phyloP scores from a whole-genome alignment of 169 alveolate species.

The Amoebophrya sp. region DNA sequence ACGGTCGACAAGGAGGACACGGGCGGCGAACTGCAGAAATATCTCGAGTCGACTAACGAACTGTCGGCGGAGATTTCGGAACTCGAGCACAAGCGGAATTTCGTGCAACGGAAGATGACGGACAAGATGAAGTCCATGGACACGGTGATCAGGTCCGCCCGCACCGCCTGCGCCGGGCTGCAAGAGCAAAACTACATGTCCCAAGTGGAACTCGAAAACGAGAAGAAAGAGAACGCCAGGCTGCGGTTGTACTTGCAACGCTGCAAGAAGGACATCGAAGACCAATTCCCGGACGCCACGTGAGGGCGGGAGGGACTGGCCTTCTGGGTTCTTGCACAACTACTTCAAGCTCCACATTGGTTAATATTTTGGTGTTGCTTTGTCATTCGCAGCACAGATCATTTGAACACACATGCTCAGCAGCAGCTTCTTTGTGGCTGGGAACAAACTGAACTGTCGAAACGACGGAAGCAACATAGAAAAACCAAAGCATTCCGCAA shows the following conservation, averaged over 20 bases:
- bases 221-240: background rate
- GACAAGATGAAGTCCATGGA: background rate
- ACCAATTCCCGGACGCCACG: conserved; percentile 14
- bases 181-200: conserved; percentile 22
- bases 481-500: no score
- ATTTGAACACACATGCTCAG: no score
- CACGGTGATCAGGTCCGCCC: background rate
- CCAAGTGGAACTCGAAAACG: conserved; percentile 9
- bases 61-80: background rate
- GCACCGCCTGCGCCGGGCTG: background rate
- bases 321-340: no score
- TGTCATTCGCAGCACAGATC: no score
- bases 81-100: background rate
- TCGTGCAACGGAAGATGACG: background rate
- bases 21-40: background rate
- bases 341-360: no score
- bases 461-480: no score
- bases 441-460: no score
- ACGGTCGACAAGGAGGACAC: conserved; percentile 18
- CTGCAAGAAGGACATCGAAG: conserved; percentile 16
- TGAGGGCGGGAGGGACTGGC: no score
- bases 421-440: no score
- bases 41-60: background rate
- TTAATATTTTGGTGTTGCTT: no score
- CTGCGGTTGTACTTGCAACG: background rate